Evolutionary conservation across 2,329 filamentous ascomycete genomes (phyloP).

Genomic region (Neofusicoccum sp.): DNA sequence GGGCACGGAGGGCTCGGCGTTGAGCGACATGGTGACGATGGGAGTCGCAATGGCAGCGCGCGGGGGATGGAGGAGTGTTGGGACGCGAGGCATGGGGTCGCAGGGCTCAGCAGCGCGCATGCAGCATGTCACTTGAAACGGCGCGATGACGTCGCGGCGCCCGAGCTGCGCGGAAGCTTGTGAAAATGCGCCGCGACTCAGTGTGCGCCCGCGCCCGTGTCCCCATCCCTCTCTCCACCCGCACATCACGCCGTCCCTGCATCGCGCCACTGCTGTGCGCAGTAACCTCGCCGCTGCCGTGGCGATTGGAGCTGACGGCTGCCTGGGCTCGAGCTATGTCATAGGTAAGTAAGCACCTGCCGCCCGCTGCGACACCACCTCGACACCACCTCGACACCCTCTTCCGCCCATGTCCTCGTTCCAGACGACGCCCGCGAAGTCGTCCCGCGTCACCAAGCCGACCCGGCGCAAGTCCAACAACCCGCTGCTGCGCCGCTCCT

Average conservation of each 20-base stretch:
- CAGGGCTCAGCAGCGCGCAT: neutral
- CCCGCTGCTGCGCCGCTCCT: conserved; percentile 32
- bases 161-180: conserved; percentile 4
- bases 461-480: conserved; percentile 23
- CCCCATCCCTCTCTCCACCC: neutral
- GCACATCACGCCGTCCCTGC: conserved; percentile 17
- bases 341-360: no score
- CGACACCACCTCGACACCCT: neutral
- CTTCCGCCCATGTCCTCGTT: conserved; percentile 22
- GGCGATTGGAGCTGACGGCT: no score
- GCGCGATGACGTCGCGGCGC: conserved; percentile 14
- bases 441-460: conserved; percentile 25
- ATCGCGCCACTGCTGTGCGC: neutral
- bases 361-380: neutral
- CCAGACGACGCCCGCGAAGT: conserved; percentile 23
- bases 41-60: conserved; percentile 5
- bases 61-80: conserved; percentile 18
- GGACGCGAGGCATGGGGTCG: conserved; percentile 1
- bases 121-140: conserved; percentile 9
- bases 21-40: conserved; percentile 41
- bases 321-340: no score
- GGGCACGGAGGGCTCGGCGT: conserved; percentile 44
- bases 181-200: conserved; percentile 12
- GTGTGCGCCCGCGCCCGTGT: neutral
- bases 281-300: no score